Base-by-base conservation (phyloP, 1,139 yeast genomes). In the Nakaseomyces uthaithaninus region DNA sequence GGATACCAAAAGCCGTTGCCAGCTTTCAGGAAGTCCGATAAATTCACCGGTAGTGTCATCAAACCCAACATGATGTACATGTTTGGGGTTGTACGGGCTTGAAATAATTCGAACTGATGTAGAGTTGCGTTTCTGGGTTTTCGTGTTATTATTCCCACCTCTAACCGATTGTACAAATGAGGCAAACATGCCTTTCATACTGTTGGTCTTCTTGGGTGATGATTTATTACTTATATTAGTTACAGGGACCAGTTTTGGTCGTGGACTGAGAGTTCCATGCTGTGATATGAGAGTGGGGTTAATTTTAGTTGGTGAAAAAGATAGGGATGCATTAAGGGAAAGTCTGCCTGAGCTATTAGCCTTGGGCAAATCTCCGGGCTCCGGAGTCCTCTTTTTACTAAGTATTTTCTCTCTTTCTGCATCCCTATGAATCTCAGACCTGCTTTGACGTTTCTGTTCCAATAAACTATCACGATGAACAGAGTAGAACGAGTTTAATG, bases 1-100 rank as follows among this genome's bases (percentile, higher is more conserved):
- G 15, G 89, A 93, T 15, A 80, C 74, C 46, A 91, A 69, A 37
- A 87, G 67, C 45, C 75, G 71, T 53, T 85, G 91, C 98, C 98
- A 91, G 59, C 85, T 95, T 37, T 75, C 77, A 1, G 97, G 98
- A 41, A 91, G 69, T 1, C 96, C 97, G 2, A 91, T 82, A 55
- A 82, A 89, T 43, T 84, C 80, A 7, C 95, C 95, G 24, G 91
- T 80, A 51, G 77, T 80, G 22, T 71, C 64, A 60, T 89, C 91
- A 44, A 83, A 80, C 16, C 95, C 96, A 10, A 91, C 97, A 60
- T 91, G 97, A 3, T 94, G 86, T 30, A 87, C 83, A 57, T 87
- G 95, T 54, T 85, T 81, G 23, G 94, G 84, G 56, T 85, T 87
- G 61, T 81, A 86, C 0, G 97, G 97, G 0, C 87, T 80, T 27